Percentiles rank a stretch among this genome's conserved stretches.
Conservation (phyloP, 352 stramenopile species). For the Blastocystis sp. region DNA sequence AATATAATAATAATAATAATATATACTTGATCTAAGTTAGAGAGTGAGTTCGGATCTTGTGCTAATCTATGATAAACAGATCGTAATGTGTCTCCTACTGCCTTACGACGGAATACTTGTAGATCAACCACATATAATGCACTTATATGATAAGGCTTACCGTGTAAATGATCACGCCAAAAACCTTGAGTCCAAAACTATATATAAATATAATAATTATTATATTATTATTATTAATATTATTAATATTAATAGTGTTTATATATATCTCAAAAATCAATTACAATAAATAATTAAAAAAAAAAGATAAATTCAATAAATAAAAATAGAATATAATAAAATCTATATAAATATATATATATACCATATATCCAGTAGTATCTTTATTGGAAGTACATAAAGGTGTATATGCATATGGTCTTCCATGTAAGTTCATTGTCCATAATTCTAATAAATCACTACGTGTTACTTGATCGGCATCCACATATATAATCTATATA, state of each 20-base stretch:
- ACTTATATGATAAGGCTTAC: constrained; percentile 94
- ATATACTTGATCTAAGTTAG: constrained; percentile 98
- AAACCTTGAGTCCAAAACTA: constrained; percentile 94
- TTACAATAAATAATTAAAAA: constrained; percentile 10
- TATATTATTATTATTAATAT: constrained; percentile 5
- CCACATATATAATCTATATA: constrained; percentile 67
- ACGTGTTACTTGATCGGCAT: constrained; percentile 92
- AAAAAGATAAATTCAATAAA: too few species aligned
- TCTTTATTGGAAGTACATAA: constrained; percentile 78
- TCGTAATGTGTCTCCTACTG: constrained; percentile 79
- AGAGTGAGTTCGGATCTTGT: constrained; percentile 85
- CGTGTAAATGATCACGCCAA: constrained; percentile 84
- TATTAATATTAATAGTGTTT: too few species aligned
- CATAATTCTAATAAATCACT: constrained; percentile 91
- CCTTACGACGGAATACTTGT: constrained; percentile 62
- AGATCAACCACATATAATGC: constrained; percentile 97
- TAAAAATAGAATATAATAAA: too few species aligned
- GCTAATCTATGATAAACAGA: constrained; percentile 84
- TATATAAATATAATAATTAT: background rate
- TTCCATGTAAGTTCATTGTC: constrained; percentile 85
- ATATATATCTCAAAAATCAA: background rate
- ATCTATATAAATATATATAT: background rate
- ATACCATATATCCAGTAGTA: constrained; percentile 70
- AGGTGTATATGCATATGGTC: constrained; percentile 86
- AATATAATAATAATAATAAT: too few species aligned